Evolutionary conservation across 371 early-diverging fungal genomes (phyloP).

Genomic region (Lichtheimia ramosa): DNA sequence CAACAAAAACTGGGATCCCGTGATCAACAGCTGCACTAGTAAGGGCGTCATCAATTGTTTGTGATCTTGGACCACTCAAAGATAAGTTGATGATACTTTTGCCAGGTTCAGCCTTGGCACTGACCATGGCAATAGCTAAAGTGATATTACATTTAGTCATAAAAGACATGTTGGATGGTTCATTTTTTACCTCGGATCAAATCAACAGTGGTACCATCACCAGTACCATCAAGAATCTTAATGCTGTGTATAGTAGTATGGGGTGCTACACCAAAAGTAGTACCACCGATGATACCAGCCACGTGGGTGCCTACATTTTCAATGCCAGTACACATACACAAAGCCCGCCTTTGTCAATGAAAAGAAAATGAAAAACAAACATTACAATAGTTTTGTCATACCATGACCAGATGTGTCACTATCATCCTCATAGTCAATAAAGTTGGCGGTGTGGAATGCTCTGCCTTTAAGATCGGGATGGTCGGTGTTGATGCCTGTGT

Average conservation of each 20-base stretch:
- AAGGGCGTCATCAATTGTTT: constrained; percentile 36
- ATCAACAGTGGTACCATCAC: constrained; percentile 44
- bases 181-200: constrained; percentile 34
- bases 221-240: constrained; percentile 60
- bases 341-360: too few species aligned
- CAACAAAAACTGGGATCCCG: constrained; percentile 51
- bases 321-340: too few species aligned
- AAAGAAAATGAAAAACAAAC: background rate
- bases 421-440: constrained; percentile 43
- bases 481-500: constrained; percentile 69
- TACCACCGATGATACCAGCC: constrained; percentile 68
- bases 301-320: constrained; percentile 64
- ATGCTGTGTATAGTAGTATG: constrained; percentile 59
- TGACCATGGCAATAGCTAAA: constrained; percentile 50
- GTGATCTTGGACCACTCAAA: constrained; percentile 54
- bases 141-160: constrained; percentile 12
- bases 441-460: constrained; percentile 71
- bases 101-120: constrained; percentile 22
- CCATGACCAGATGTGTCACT: constrained; percentile 57
- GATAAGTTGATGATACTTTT: constrained; percentile 60
- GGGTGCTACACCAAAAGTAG: constrained; percentile 66
- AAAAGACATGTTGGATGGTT: background rate
- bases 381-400: constrained; percentile 10
- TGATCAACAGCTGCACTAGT: constrained; percentile 44
- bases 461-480: constrained; percentile 86